phyloP scores from a whole-genome alignment of 2,329 filamentous ascomycete genomes.

The Fusarium sp. region DNA sequence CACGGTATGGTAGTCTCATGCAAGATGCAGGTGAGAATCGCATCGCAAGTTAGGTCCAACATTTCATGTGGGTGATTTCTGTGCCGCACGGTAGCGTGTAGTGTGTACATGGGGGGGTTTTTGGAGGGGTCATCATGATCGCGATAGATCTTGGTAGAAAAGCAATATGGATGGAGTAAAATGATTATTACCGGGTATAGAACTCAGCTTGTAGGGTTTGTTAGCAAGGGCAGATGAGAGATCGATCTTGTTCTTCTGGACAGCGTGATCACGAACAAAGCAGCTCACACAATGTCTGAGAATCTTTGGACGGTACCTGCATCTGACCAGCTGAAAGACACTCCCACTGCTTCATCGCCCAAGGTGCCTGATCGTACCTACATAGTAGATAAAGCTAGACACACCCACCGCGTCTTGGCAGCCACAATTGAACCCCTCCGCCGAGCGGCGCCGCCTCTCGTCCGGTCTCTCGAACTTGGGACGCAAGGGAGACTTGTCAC shows the following conservation, averaged over 20 bases:
- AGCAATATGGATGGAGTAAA: conserved; percentile 15
- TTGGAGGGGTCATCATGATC: conserved; percentile 13
- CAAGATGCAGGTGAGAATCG: conserved; percentile 39
- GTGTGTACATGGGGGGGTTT: conserved; percentile 1
- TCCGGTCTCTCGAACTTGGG: conserved; percentile 3
- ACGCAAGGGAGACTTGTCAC: conserved; percentile 41
- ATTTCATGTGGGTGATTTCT: conserved; percentile 35
- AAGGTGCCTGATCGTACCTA: conserved; percentile 17
- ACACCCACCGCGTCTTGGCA: conserved; percentile 27
- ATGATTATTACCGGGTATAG: conserved; percentile 12
- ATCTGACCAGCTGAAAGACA: conserved; percentile 2
- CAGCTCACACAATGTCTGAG: conserved; percentile 13
- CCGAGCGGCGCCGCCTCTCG: conserved; percentile 31
- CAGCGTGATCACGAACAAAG: conserved; percentile 25
- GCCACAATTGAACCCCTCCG: conserved; percentile 4
- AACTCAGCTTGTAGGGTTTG: conserved; percentile 13
- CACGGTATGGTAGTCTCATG: conserved; percentile 32
- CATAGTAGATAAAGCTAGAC: conserved; percentile 16
- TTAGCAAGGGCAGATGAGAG: conserved; percentile 19
- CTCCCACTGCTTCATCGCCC: conserved; percentile 3
- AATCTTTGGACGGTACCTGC: conserved; percentile 18
- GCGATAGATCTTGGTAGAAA: conserved; percentile 35
- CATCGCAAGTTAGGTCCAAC: conserved; percentile 20
- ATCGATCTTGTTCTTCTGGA: conserved; percentile 17
- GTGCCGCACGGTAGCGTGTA: conserved; percentile 32